These are phyloP conservation scores for Grosmannia penicillata DNA, from an alignment of 2,329 filamentous ascomycete species.

Conservation along the genomic window DNA sequence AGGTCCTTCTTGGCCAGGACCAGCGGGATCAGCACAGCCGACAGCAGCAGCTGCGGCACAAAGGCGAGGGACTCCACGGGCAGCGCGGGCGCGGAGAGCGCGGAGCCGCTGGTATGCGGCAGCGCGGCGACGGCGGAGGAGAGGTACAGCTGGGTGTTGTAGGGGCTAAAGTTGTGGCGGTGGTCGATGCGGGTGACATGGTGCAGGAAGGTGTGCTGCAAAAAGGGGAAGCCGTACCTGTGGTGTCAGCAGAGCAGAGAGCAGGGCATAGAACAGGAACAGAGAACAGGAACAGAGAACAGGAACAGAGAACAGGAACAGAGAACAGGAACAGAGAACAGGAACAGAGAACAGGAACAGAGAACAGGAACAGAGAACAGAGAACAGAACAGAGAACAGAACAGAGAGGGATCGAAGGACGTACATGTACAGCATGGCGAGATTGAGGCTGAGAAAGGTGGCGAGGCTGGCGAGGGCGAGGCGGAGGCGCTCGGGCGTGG, in stretches of 20 bases:
- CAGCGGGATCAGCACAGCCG: constrained; percentile 55
- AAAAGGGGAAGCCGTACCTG: constrained; percentile 66
- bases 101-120: constrained; percentile 12
- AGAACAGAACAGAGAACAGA: not conserved
- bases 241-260: not conserved
- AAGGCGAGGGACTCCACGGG: constrained; percentile 72
- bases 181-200: constrained; percentile 90
- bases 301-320: not conserved
- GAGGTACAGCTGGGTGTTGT: constrained; percentile 83
- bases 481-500: constrained; percentile 38
- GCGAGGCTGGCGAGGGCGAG: constrained; percentile 50
- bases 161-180: constrained; percentile 95
- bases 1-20: constrained; percentile 69
- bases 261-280: constrained; percentile 3
- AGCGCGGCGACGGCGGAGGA: constrained; percentile 47
- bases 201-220: constrained; percentile 84
- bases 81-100: constrained; percentile 15
- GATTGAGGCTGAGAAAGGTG: constrained; percentile 62
- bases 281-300: not conserved
- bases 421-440: constrained; percentile 62
- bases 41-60: constrained; percentile 70
- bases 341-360: constrained; percentile 5
- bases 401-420: no score
- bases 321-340: not conserved
- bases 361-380: not conserved